Evolutionary conservation across 1,139 yeast genomes (phyloP).

Genomic region (Kodamaea fungicola): DNA sequence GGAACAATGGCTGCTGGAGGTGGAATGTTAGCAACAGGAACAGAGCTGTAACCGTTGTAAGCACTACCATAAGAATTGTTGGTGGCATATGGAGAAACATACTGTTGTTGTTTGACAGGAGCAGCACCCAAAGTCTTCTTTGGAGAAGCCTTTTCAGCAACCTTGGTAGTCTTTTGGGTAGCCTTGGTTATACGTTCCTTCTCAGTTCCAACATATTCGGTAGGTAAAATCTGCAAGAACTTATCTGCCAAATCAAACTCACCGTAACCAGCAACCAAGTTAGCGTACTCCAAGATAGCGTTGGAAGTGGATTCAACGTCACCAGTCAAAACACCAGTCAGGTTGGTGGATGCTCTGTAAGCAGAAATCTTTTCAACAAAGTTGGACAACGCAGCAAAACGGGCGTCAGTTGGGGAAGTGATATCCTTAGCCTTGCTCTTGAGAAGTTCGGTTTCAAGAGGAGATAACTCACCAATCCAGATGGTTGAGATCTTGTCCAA

Average conservation of each 20-base stretch:
- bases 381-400: slow-evolving; percentile 74
- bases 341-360: slow-evolving; percentile 55
- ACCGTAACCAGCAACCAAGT: slow-evolving; percentile 77
- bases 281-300: slow-evolving; percentile 73
- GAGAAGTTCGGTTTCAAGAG: slow-evolving; percentile 52
- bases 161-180: slow-evolving; percentile 12
- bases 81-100: slow-evolving; percentile 2
- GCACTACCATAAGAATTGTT: slow-evolving; percentile 2
- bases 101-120: slow-evolving; percentile 2
- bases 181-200: slow-evolving; percentile 79
- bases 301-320: slow-evolving; percentile 53
- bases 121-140: slow-evolving; percentile 2
- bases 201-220: slow-evolving; percentile 53
- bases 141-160: slow-evolving; percentile 7
- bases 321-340: slow-evolving; percentile 40
- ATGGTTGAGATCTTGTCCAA: slow-evolving; percentile 74
- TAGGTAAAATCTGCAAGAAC: slow-evolving; percentile 67
- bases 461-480: slow-evolving; percentile 78
- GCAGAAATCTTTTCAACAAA: slow-evolving; percentile 83
- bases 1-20: slow-evolving; percentile 14
- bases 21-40: slow-evolving; percentile 9
- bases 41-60: slow-evolving; percentile 4
- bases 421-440: slow-evolving; percentile 36
- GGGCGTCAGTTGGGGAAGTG: slow-evolving; percentile 76
- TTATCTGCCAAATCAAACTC: slow-evolving; percentile 77